phyloP scores from a whole-genome alignment of 202 grass and related monocot species.

The Dendrocalamus latiflorus region DNA sequence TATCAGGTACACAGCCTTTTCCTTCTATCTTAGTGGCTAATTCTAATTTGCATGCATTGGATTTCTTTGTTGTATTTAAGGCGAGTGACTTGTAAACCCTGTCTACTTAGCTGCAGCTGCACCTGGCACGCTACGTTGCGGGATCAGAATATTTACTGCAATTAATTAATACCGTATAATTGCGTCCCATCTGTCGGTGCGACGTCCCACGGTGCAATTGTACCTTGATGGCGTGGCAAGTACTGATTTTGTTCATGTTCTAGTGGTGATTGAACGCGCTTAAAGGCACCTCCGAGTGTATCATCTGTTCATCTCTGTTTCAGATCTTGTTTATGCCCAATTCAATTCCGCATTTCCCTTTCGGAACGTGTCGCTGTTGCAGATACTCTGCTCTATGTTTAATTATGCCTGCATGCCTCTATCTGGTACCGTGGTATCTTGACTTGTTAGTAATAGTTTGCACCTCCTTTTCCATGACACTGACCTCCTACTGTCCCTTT shows the following conservation, averaged over 20 bases:
- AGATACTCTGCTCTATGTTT: not conserved
- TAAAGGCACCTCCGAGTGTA: constrained; percentile 26
- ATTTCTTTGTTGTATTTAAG: too few species aligned
- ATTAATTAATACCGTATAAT: not conserved
- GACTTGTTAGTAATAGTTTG: constrained; percentile 41
- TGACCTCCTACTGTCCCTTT: constrained; percentile 30
- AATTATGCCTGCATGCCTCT: constrained; percentile 15
- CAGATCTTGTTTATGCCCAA: constrained; percentile 7
- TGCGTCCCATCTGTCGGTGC: constrained; percentile 22
- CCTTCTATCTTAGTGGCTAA: too few species aligned
- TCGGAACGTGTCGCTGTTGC: constrained; percentile 8
- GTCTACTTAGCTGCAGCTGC: not conserved
- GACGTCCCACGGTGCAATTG: not conserved
- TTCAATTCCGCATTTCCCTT: not conserved
- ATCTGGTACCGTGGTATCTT: constrained; percentile 13
- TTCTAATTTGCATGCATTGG: too few species aligned
- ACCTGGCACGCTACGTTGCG: too few species aligned
- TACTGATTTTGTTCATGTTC: constrained; percentile 5
- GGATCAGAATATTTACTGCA: too few species aligned
- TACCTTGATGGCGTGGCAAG: not conserved
- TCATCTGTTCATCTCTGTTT: constrained; percentile 25
- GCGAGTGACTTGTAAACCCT: too few species aligned
- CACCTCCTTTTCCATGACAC: constrained; percentile 32
- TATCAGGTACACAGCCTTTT: too few species aligned
- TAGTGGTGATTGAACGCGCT: constrained; percentile 18